Conservation (phyloP, 257 asterid genomes). For the Osmanthus fragrans region DNA sequence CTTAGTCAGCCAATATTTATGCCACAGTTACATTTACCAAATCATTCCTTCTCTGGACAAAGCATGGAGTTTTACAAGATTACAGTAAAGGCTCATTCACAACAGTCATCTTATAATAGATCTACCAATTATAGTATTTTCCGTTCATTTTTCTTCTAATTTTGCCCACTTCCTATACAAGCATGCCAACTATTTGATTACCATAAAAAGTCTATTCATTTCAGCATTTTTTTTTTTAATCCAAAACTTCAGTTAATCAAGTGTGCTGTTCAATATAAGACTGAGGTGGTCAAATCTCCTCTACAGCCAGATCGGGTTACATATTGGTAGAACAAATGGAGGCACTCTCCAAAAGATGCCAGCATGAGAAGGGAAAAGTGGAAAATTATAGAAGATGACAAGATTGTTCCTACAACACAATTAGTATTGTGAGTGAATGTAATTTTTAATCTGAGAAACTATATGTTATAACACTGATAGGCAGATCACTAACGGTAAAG, state of each 20-base stretch:
- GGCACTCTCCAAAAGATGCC: not conserved
- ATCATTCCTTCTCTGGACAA: not conserved
- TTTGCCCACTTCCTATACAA: not conserved
- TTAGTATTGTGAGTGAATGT: not conserved
- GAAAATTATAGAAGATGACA: not conserved
- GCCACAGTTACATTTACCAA: not conserved
- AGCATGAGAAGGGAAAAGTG: not conserved
- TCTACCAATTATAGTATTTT: not conserved
- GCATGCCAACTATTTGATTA: not conserved
- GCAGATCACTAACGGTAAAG: constrained; percentile 8
- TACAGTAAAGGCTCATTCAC: not conserved
- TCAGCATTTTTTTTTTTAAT: not conserved
- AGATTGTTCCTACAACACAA: not conserved
- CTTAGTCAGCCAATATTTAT: not conserved
- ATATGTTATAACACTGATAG: not conserved
- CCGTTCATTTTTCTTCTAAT: not conserved
- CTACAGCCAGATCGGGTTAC: not conserved
- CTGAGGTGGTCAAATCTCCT: not conserved
- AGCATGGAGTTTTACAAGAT: not conserved
- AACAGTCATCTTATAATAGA: not conserved
- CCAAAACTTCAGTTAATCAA: not conserved
- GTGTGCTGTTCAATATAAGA: not conserved
- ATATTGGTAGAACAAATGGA: not conserved
- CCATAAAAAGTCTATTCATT: not conserved
- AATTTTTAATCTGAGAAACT: not conserved